phyloP scores from a whole-genome alignment of 202 grass and related monocot species.

The Eragrostis tef region DNA sequence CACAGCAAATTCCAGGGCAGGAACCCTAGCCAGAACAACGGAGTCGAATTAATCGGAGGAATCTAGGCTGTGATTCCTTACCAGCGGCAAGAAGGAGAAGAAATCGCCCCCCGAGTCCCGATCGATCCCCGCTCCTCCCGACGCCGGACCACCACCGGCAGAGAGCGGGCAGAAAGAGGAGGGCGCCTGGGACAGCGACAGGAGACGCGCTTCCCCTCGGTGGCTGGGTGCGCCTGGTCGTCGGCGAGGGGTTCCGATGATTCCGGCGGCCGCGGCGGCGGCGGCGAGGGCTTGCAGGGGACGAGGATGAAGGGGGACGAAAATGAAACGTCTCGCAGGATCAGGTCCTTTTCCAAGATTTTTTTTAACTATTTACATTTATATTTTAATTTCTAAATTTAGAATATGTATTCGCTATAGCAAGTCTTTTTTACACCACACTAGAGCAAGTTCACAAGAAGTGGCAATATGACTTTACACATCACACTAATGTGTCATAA shows the following conservation, averaged over 20 bases:
- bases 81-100: not conserved
- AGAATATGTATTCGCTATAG: too few species aligned
- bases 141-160: not conserved
- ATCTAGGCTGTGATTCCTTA: slow-evolving; percentile 4
- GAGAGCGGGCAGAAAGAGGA: not conserved
- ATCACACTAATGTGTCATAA: too few species aligned
- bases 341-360: too few species aligned
- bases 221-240: too few species aligned
- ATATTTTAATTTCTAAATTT: too few species aligned
- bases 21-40: not conserved
- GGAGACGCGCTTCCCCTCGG: not conserved
- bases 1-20: not conserved
- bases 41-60: not conserved
- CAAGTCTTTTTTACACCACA: too few species aligned
- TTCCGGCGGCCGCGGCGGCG: not conserved
- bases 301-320: not conserved
- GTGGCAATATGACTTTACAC: too few species aligned
- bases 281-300: not conserved
- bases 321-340: not conserved
- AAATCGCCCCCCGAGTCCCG: not conserved
- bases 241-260: not conserved
- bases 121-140: not conserved
- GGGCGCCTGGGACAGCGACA: not conserved
- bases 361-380: too few species aligned
- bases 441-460: too few species aligned